Evolutionary conservation across 2,329 filamentous ascomycete species (phyloP).

Genomic region (Immersiporthe knoxdaviesiana): DNA sequence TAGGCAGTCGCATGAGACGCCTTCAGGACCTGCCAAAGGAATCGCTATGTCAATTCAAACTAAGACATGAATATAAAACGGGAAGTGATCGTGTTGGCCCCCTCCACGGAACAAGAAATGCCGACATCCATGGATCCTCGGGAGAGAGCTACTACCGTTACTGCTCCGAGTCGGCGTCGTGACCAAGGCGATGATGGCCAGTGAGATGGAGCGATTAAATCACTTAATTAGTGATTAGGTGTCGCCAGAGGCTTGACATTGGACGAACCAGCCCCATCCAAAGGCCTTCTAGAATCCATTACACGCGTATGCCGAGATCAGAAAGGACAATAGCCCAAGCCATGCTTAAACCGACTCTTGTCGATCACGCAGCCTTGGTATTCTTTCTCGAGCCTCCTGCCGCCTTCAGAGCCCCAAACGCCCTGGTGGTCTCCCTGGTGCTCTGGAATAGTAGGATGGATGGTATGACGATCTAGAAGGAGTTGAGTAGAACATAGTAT

Average conservation of each 20-base stretch:
- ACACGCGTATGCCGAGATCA: too few species aligned
- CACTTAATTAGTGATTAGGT: background rate
- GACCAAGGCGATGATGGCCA: too few species aligned
- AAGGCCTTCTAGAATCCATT: background rate
- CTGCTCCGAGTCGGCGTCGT: background rate
- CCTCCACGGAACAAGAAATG: background rate
- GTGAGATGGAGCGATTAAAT: too few species aligned
- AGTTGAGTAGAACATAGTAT: constrained; percentile 57
- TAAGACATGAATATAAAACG: background rate
- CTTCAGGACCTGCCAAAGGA: too few species aligned
- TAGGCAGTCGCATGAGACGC: too few species aligned
- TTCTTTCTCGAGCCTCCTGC: background rate
- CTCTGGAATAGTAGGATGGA: constrained; percentile 4
- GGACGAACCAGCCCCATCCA: background rate
- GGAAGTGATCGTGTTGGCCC: background rate
- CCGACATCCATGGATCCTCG: background rate
- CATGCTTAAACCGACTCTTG: too few species aligned
- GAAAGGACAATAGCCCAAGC: too few species aligned
- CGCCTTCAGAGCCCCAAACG: background rate
- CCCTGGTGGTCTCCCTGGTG: background rate
- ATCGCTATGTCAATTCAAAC: background rate
- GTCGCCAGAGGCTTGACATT: background rate
- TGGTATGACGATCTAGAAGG: constrained; percentile 55
- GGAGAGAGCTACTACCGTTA: background rate
- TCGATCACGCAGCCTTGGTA: background rate